A percentile compares a stretch with the other conserved stretches of the same genome.
Evolutionary conservation across 2,329 filamentous ascomycete species (phyloP).

Genomic region (Periconia sp.): DNA sequence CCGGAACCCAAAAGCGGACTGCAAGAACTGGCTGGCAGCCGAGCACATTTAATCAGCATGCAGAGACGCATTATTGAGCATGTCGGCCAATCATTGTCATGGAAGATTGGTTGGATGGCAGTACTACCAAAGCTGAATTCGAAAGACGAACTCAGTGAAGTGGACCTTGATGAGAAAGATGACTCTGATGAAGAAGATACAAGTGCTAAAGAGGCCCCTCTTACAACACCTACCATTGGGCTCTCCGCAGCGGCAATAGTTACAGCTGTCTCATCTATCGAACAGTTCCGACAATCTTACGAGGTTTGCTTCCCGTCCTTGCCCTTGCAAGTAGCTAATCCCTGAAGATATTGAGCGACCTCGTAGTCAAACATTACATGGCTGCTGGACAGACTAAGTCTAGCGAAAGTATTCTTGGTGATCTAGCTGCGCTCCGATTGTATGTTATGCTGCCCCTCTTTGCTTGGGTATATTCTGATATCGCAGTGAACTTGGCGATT

Average conservation of each 20-base stretch:
- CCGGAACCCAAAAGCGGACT: slow-evolving; percentile 62
- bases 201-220: slow-evolving; percentile 8
- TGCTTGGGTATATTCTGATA: too few species aligned
- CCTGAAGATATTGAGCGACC: slow-evolving; percentile 83
- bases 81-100: slow-evolving; percentile 72
- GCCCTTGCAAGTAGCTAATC: slow-evolving; percentile 28
- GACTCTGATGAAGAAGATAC: slow-evolving; percentile 14
- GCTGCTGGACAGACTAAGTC: slow-evolving; percentile 80
- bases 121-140: slow-evolving; percentile 32
- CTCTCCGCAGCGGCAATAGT: slow-evolving; percentile 38
- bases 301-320: slow-evolving; percentile 34
- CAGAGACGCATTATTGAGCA: slow-evolving; percentile 81
- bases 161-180: slow-evolving; percentile 41
- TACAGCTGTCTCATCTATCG: slow-evolving; percentile 42
- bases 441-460: slow-evolving; percentile 21
- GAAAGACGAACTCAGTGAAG: slow-evolving; percentile 42
- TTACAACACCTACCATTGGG: slow-evolving; percentile 27
- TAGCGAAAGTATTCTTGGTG: slow-evolving; percentile 77
- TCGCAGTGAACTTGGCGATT: slow-evolving; percentile 69
- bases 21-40: slow-evolving; percentile 80
- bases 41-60: slow-evolving; percentile 81
- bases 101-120: slow-evolving; percentile 76
- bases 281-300: slow-evolving; percentile 48
- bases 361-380: slow-evolving; percentile 81
- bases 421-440: slow-evolving; percentile 85